Conservation (phyloP, 139 green algal genomes). For the Nannochloris sp. region DNA sequence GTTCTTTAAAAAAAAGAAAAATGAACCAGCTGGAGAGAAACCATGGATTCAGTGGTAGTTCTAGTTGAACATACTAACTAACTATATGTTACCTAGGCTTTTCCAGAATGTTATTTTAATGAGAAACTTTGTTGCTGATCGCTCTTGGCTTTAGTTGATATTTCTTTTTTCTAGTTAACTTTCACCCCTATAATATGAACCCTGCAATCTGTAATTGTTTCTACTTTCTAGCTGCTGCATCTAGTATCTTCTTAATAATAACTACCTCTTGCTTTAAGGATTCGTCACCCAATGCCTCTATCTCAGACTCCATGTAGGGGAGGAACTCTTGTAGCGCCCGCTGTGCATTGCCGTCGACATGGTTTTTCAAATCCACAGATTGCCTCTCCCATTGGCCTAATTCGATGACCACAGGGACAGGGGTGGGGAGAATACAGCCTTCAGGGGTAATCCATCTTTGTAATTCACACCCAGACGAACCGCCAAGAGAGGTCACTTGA, state of each 20-base stretch:
- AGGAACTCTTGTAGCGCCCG: slow-evolving; percentile 1
- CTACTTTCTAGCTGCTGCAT: background rate
- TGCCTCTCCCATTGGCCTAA: slow-evolving; percentile 26
- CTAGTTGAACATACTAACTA: background rate
- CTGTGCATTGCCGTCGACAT: background rate
- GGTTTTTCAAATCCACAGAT: slow-evolving; percentile 1
- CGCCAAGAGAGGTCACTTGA: background rate
- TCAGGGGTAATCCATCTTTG: slow-evolving; percentile 1
- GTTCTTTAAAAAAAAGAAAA: slow-evolving; percentile 24
- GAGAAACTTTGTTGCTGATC: too few relatives aligned
- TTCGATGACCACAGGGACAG: background rate
- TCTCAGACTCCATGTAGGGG: slow-evolving; percentile 12
- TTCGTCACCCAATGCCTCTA: background rate
- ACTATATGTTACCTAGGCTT: too few relatives aligned
- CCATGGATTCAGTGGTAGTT: slow-evolving; percentile 30
- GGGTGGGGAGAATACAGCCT: slow-evolving; percentile 21
- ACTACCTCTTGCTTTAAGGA: slow-evolving; percentile 17
- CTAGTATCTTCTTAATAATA: slow-evolving; percentile 1
- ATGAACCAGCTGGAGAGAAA: slow-evolving; percentile 12
- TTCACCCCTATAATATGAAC: too few relatives aligned
- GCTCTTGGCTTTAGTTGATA: too few relatives aligned
- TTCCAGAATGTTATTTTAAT: too few relatives aligned
- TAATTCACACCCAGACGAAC: background rate
- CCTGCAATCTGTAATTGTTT: too few relatives aligned
- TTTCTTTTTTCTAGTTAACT: too few relatives aligned